Evolutionary conservation across 1,284 basidiomycete species (phyloP), one percentile per base, ranked within the genome.

Genomic region (Ustilago crameri): DNA sequence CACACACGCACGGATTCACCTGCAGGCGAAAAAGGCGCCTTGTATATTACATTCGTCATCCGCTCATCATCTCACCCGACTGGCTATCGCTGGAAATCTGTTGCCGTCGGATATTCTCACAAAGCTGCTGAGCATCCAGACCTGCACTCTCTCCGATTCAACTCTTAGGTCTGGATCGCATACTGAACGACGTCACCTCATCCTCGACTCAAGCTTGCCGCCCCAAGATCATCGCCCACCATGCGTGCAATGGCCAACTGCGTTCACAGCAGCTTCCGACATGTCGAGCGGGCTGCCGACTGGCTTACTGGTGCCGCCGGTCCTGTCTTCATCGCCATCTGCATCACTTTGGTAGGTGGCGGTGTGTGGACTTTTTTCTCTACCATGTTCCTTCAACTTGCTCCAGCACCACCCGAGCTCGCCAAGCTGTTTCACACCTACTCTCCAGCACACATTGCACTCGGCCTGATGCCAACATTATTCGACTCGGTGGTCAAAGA

Each of bases 231-330:
- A 22, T 42, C 3, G 43, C 27, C 42, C 44, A 64, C 4, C 45
- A 73, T 79, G 75, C 74, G 83, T 34, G 58, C 70, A 18, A 74
- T 84, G 58, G 84, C 85, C 15, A 72, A 75, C 2, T 55, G 81
- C 40, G 91, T 96, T 49, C 95, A 95, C 78, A 87, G 89, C 51
- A 94, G 92, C 85, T 96, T 95, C 86, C 91, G 89, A 82, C 85
- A 87, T 22, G 84, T 95, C 27, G 94, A 97, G 85, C 85, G 88
- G 45, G 84, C 86, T 45, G 93, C 89, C 5, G 93, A 96, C 84
- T 87, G 87, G 78, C 74, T 95, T 40, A 96, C 93, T 0, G 93
- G 93, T 59, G 90, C 91, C 50, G 94, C 93, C 15, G 95, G 95
- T 0, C 94, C 94, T 0, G 88, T 91, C 75, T 98, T 98, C 83